phyloP scores from a whole-genome alignment of 352 stramenopile species.

The Globisporangium spiculum region DNA sequence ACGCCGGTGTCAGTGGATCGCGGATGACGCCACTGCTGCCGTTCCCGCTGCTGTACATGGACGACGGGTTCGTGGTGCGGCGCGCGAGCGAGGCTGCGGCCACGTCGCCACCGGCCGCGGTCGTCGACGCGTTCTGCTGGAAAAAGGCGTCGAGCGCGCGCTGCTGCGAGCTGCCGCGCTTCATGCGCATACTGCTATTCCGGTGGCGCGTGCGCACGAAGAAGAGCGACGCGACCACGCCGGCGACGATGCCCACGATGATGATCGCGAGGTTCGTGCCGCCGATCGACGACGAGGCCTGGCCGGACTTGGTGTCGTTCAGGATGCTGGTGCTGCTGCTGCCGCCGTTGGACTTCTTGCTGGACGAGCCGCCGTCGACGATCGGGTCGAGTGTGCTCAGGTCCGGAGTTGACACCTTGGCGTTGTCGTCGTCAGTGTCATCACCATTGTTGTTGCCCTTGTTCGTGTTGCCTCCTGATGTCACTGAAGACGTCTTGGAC shows the following conservation, averaged over 20 bases:
- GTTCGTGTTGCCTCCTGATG: background rate
- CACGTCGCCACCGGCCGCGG: conserved; percentile 4
- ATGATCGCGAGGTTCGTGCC: conserved; percentile 41
- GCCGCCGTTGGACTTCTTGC: conserved; percentile 11
- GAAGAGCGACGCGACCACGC: conserved; percentile 49
- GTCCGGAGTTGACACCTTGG: conserved; percentile 16
- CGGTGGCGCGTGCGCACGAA: conserved; percentile 42
- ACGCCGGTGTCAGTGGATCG: conserved; percentile 31
- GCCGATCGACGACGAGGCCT: conserved; percentile 24
- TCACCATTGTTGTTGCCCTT: background rate
- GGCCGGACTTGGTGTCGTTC: conserved; percentile 23
- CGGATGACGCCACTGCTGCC: conserved; percentile 13
- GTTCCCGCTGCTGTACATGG: conserved; percentile 17
- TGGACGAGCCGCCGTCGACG: conserved; percentile 13
- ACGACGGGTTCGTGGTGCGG: conserved; percentile 11
- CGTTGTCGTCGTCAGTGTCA: conserved; percentile 8
- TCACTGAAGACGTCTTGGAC: conserved; percentile 8
- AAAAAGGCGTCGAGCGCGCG: conserved; percentile 55
- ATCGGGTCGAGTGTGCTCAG: conserved; percentile 38
- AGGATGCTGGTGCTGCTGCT: conserved; percentile 13
- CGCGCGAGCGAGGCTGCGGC: background rate
- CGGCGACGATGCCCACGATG: conserved; percentile 40
- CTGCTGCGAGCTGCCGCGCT: conserved; percentile 37
- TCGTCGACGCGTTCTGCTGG: conserved; percentile 39
- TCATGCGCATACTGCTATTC: conserved; percentile 21